These are phyloP conservation scores for Leishmania turanica DNA, from an alignment of 208 protist genomes.

Conservation along the genomic window DNA sequence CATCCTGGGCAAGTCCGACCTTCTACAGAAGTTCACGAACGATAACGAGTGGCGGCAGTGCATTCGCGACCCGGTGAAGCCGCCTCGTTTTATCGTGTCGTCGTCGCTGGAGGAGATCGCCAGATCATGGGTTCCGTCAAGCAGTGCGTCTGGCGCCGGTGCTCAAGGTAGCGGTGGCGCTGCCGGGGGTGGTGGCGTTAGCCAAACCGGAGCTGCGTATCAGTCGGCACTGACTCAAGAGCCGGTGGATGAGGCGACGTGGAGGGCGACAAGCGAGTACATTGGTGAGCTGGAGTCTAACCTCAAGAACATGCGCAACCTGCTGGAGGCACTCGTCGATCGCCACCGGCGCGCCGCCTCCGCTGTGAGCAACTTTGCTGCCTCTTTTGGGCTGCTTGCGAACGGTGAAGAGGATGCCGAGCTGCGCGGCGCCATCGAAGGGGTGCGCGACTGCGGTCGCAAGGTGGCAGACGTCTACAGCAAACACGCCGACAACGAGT, in stretches of 20 bases:
- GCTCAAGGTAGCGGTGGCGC: neutral
- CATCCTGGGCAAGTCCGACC: conserved; percentile 44
- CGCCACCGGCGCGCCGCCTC: conserved; percentile 25
- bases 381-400: conserved; percentile 33
- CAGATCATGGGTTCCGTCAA: conserved; percentile 19
- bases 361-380: conserved; percentile 33
- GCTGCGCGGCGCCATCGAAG: conserved; percentile 53
- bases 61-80: conserved; percentile 42
- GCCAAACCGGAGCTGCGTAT: conserved; percentile 31
- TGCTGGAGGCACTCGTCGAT: conserved; percentile 32
- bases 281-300: conserved; percentile 31
- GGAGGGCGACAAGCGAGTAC: conserved; percentile 32
- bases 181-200: neutral
- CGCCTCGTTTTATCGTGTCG: conserved; percentile 34
- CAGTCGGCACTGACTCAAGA: conserved; percentile 28
- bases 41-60: conserved; percentile 74
- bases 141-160: neutral
- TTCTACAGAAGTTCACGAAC: conserved; percentile 80
- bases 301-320: conserved; percentile 30
- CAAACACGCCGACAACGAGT: conserved; percentile 72
- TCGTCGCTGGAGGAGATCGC: conserved; percentile 37
- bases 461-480: conserved; percentile 52
- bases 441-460: conserved; percentile 63
- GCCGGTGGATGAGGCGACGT: conserved; percentile 30
- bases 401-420: conserved; percentile 56